These are phyloP conservation scores for Metroxylon sagu DNA, from an alignment of 176 grass and related monocot genomes.

Conservation along the genomic window DNA sequence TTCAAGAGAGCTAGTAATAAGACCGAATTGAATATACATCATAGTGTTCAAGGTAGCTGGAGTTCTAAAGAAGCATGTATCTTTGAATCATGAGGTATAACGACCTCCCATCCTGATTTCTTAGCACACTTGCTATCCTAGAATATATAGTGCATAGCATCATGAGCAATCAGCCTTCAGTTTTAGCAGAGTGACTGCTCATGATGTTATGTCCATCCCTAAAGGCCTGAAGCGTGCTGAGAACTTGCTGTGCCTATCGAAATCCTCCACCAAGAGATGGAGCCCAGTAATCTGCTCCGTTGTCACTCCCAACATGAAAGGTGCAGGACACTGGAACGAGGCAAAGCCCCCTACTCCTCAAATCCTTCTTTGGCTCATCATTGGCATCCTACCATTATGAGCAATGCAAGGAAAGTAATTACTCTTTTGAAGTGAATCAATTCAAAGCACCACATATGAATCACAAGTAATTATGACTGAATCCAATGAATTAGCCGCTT, in stretches of 20 bases:
- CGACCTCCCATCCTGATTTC: too few species aligned
- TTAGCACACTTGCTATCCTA: too few species aligned
- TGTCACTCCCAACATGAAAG: slow-evolving; percentile 37
- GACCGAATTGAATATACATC: too few species aligned
- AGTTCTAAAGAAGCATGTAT: too few species aligned
- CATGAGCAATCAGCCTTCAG: slow-evolving; percentile 2
- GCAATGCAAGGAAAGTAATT: not conserved
- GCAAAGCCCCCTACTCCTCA: slow-evolving; percentile 68
- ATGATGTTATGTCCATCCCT: not conserved
- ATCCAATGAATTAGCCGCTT: slow-evolving; percentile 13
- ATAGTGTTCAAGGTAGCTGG: too few species aligned
- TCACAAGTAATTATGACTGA: not conserved
- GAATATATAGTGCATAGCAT: not conserved
- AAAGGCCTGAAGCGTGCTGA: too few species aligned
- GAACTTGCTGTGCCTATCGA: not conserved
- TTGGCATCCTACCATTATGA: slow-evolving; percentile 1
- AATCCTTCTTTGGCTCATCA: slow-evolving; percentile 41
- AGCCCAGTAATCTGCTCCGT: slow-evolving; percentile 56
- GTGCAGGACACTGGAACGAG: slow-evolving; percentile 72
- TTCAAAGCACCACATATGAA: not conserved
- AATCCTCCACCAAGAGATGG: slow-evolving; percentile 10
- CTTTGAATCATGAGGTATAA: too few species aligned
- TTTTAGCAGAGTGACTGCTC: slow-evolving; percentile 2
- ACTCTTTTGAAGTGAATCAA: not conserved
- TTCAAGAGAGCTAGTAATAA: too few species aligned